Evolutionary conservation across 2,329 filamentous ascomycete species (phyloP).

Genomic region (Chaetomium globosum): DNA sequence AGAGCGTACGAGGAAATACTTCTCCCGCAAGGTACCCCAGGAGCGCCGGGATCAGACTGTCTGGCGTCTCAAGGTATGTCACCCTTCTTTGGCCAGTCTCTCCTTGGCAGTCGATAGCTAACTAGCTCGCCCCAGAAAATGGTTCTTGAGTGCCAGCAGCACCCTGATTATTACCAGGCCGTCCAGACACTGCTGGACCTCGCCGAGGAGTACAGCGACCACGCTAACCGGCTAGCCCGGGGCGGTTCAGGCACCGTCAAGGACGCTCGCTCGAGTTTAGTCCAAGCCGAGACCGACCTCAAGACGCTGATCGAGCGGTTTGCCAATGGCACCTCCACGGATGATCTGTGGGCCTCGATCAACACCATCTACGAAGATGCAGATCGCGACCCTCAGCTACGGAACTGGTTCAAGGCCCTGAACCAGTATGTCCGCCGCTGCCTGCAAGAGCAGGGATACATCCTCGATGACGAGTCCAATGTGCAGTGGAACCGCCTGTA

Average conservation of each 20-base stretch:
- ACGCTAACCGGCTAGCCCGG: slow-evolving; percentile 66
- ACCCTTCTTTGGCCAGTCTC: background rate
- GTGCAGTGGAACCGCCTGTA: slow-evolving; percentile 82
- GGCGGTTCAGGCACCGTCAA: slow-evolving; percentile 70
- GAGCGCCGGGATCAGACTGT: slow-evolving; percentile 91
- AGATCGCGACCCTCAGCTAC: slow-evolving; percentile 82
- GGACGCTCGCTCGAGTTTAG: slow-evolving; percentile 69
- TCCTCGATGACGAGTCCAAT: slow-evolving; percentile 78
- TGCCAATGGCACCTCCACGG: slow-evolving; percentile 87
- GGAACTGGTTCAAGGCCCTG: slow-evolving; percentile 82
- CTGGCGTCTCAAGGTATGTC: slow-evolving; percentile 71
- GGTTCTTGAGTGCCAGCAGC: slow-evolving; percentile 93
- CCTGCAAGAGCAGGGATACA: slow-evolving; percentile 86
- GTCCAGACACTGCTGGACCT: slow-evolving; percentile 82
- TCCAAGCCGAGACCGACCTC: slow-evolving; percentile 75
- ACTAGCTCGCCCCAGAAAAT: slow-evolving; percentile 68
- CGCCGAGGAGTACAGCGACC: slow-evolving; percentile 80
- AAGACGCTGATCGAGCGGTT: slow-evolving; percentile 91
- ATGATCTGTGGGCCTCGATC: slow-evolving; percentile 83
- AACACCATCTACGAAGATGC: slow-evolving; percentile 85
- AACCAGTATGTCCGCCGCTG: slow-evolving; percentile 79
- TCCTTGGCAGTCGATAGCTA: slow-evolving; percentile 24
- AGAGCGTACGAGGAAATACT: slow-evolving; percentile 65
- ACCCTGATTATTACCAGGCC: slow-evolving; percentile 90
- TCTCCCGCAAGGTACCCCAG: slow-evolving; percentile 83